Base-by-base conservation (phyloP, 495 filamentous ascomycete species). In the Neurospora sp. region DNA sequence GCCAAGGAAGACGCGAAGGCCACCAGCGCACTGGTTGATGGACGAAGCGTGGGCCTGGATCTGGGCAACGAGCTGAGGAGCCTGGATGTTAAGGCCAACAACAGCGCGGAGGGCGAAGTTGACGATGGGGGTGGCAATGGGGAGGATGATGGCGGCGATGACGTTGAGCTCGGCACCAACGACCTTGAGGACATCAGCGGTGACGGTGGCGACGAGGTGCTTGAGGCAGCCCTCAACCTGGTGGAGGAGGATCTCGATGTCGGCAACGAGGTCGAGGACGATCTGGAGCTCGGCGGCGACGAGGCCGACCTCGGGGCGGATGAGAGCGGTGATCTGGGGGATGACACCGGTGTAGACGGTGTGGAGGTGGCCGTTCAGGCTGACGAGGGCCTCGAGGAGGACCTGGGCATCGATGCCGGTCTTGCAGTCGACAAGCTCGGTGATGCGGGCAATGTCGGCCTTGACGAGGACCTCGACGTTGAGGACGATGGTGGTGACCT, bases 181-280 rank as follows among this genome's bases (percentile, higher is more conserved):
- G 35, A 38, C 44, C 40, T 27, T 53, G 44, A 71, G 70, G 27
- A 71, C 70, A 17, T 65, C 42, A 17, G 40, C 17, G 53, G 35
- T 35, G 69, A 45, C 69, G 20, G 41, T 38, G 44, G 45, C 72
- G 35, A 73, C 69, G 8, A 73, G 22, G 12, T 73, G 39, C 72
- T 71, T 70, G 44, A 73, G 35, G 69, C 69, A 70, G 31, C 20
- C 12, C 69, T 73, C 44, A 38, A 73, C 48, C 41, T 65, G 27
- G 14, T 5, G 1, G 41, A 73, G 27, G 69, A 73, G 42, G 41
- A 38, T 38, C 69, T 73, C 65, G 69, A 73, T 40, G 20, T 71
- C 68, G 72, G 37, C 69, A 40, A 73, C 37, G 69, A 73, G 69
- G 20, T 16, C 20, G n/a, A 73, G 69, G 44, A 73, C 37, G 69